Evolutionary conservation across 2,329 filamentous ascomycete genomes (phyloP).

Genomic region (Cladophialophora chaetospira): DNA sequence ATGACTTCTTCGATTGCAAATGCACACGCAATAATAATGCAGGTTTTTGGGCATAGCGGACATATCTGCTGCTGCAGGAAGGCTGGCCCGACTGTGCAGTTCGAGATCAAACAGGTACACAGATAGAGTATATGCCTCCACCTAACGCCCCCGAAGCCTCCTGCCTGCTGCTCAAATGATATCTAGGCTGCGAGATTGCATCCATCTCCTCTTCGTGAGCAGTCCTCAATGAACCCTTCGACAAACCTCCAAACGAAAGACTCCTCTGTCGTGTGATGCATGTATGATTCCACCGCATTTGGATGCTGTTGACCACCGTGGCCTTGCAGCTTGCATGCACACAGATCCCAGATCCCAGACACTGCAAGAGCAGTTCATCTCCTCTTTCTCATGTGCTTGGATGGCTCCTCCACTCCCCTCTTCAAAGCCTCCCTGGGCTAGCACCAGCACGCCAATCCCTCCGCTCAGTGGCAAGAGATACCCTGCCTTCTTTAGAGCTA

Average conservation of each 20-base stretch:
- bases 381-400: not conserved
- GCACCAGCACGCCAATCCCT: constrained; percentile 4
- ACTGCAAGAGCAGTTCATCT: not conserved
- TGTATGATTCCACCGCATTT: too few relatives aligned
- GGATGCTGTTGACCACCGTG: too few relatives aligned
- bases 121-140: too few relatives aligned
- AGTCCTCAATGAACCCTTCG: not conserved
- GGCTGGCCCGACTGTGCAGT: not conserved
- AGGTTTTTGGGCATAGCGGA: not conserved
- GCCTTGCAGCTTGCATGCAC: too few relatives aligned
- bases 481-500: constrained; percentile 9
- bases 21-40: not conserved
- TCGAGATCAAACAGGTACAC: not conserved
- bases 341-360: constrained; percentile 11
- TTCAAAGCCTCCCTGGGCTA: not conserved
- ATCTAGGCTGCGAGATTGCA: constrained; percentile 6
- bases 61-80: not conserved
- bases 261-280: too few relatives aligned
- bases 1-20: too few relatives aligned
- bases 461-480: constrained; percentile 19
- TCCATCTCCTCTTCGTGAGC: not conserved
- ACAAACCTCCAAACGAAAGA: too few relatives aligned
- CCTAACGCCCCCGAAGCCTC: constrained; percentile 3
- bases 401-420: not conserved
- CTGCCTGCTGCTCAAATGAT: constrained; percentile 7